Evolutionary conservation across 306 rosid species (phyloP), one percentile per base, ranked within the genome.

Genomic region (Ormosia semicastrata): DNA sequence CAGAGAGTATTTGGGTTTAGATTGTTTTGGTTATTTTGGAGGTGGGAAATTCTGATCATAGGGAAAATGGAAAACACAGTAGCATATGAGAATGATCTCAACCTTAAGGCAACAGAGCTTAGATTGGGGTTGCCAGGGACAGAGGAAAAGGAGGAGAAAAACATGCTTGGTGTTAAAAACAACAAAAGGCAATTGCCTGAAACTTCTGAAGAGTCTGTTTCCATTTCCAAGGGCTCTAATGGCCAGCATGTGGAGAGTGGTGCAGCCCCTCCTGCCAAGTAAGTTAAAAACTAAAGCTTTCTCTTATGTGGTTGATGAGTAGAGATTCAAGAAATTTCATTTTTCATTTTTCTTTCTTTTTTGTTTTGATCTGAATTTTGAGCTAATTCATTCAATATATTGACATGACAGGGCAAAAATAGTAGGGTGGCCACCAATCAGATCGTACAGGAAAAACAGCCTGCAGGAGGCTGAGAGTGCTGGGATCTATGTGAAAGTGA

Each of bases 341-440:
- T 7, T 56, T 53, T n/a, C n/a, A n/a, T n/a, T n/a, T 3, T 49
- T 32, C 13, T 56, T n/a, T 2, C 1, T 12, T 12, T 2, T 49
- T 49, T 49, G 7, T 5, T 72, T 58, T 77, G 40, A 44, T 71
- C 53, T 80, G 50, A 57, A 49, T 39, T 39, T 47, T 11, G 15
- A 39, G 69, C 36, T 63, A 47, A 81, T 71, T 53, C 32, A 33
- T 74, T 34, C 15, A 68, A 70, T 40, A 9, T 66, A 9, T 74
- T 81, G 58, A 24, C 14, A 49, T 89, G 54, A 7, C 83, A 93
- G 97, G 80, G 84, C 92, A 76, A 90, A 93, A 76, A 86, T 93
- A 34, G 95, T 93, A 39, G 97, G 97, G 24, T 93, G 97, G 95
- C 95, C 97, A 7, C 97, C 95, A 71, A 66, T 93, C 30, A 66